Base-by-base conservation (phyloP, 768 basidiomycete species). In the Termitomyces sp. region DNA sequence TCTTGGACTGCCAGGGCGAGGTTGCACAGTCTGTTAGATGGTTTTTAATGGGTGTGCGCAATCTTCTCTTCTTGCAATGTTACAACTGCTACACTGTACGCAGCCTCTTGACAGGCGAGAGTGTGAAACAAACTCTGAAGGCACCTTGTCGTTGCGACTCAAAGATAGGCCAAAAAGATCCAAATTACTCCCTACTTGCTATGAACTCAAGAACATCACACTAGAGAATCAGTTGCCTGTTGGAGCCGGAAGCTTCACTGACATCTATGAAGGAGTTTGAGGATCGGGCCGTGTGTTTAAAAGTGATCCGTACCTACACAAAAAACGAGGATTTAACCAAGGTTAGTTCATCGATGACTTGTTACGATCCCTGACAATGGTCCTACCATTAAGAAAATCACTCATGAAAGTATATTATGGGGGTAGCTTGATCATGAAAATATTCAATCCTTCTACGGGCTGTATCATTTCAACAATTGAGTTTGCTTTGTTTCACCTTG, bases 401-500 rank as follows among this genome's bases (percentile, higher is more conserved):
- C 60, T 12, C 51, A 40, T 17, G 63, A 65, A 51, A 60, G 56
- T 20, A 55, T 65, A 47, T 31, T 62, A 37, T 74, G 70, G 72
- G 65, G 69, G 48, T 71, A 73, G 48, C 61, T 74, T 5, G 32
- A 67, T 0, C 72, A 73, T 62, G 67, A 61, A 34, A 69, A 72
- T 55, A 53, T 72, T 12, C 62, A 72, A 25, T 71, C 73, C 3
- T 71, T 73, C 56, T 69, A 69, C 32, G 72, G 72, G 9, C 45
- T 69, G 20, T 69, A 70, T 63, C 61, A 63, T 47, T 56, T 70
- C 9, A 62, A 62, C 20, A 55, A 51, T 20, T 60, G 70, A 56
- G 36, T 71, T 31, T 66, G 69, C 38, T 67, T 80, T 29, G 72
- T 79, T 50, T 78, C 77, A 5, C 78, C 55, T 43, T 61, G 56